These are phyloP conservation scores for Setaria viridis DNA, from an alignment of 202 grass and related monocot genomes.

Conservation along the genomic window DNA sequence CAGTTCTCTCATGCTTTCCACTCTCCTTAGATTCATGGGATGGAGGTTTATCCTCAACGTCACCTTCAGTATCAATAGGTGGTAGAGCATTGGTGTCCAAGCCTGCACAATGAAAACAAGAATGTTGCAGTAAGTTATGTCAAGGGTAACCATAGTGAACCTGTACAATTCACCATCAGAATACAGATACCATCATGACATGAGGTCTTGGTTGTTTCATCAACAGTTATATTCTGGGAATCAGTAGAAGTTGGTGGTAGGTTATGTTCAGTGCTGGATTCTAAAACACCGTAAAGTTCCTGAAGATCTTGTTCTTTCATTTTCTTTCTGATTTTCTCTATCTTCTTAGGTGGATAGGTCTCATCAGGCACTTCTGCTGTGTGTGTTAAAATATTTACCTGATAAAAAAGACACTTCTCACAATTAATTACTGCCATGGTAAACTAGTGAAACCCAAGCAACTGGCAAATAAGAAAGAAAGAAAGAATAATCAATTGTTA, in stretches of 20 bases:
- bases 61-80: conserved; percentile 19
- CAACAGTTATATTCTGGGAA: conserved; percentile 28
- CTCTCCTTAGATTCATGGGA: conserved; percentile 26
- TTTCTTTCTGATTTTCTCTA: conserved; percentile 47
- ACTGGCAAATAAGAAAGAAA: conserved; percentile 12
- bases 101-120: conserved; percentile 31
- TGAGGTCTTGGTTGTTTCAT: not conserved
- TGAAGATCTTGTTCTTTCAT: conserved; percentile 61
- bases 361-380: conserved; percentile 38
- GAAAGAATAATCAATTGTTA: not conserved
- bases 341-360: not conserved
- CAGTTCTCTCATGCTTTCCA: conserved; percentile 24
- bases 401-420: conserved; percentile 26
- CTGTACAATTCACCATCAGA: not conserved
- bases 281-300: conserved; percentile 41
- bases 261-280: not conserved
- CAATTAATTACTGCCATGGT: conserved; percentile 12
- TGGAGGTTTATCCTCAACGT: not conserved
- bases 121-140: not conserved
- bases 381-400: conserved; percentile 86
- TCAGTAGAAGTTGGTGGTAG: conserved; percentile 4
- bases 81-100: conserved; percentile 39
- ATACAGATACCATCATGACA: conserved; percentile 1
- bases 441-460: conserved; percentile 7
- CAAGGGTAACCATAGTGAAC: not conserved